Evolutionary conservation across 140 eudicot species (phyloP).

Genomic region (Stevia rebaudiana): DNA sequence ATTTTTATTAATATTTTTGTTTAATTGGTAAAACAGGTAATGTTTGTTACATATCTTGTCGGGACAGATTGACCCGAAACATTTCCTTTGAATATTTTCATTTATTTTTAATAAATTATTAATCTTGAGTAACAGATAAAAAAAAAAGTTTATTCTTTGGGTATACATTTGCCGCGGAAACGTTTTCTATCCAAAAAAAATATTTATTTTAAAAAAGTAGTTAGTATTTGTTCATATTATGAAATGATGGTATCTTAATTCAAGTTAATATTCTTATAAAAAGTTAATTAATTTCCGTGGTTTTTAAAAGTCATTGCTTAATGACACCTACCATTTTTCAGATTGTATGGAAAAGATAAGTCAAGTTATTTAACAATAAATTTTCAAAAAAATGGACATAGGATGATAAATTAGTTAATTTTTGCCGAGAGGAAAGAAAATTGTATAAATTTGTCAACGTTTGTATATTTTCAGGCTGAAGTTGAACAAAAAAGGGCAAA

Average conservation of each 20-base stretch:
- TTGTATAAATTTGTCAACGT: not conserved
- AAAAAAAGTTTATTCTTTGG: too few relatives aligned
- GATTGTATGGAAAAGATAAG: too few relatives aligned
- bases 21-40: too few relatives aligned
- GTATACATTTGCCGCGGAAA: not conserved
- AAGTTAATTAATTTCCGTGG: not conserved
- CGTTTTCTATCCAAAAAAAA: not conserved
- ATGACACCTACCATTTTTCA: not conserved
- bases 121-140: too few relatives aligned
- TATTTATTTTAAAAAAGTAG: too few relatives aligned
- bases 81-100: too few relatives aligned
- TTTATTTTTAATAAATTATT: too few relatives aligned
- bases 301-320: not conserved
- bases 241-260: not conserved
- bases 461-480: slow-evolving; percentile 51
- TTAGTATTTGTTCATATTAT: not conserved
- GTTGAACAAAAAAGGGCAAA: slow-evolving; percentile 74
- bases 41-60: not conserved
- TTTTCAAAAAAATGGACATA: not conserved
- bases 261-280: not conserved
- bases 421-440: not conserved
- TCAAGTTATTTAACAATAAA: too few relatives aligned
- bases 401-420: not conserved
- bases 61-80: not conserved
- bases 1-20: too few relatives aligned